These are phyloP conservation scores for Alternaria sp. DNA, from an alignment of 2,329 filamentous ascomycete species.

Conservation along the genomic window DNA sequence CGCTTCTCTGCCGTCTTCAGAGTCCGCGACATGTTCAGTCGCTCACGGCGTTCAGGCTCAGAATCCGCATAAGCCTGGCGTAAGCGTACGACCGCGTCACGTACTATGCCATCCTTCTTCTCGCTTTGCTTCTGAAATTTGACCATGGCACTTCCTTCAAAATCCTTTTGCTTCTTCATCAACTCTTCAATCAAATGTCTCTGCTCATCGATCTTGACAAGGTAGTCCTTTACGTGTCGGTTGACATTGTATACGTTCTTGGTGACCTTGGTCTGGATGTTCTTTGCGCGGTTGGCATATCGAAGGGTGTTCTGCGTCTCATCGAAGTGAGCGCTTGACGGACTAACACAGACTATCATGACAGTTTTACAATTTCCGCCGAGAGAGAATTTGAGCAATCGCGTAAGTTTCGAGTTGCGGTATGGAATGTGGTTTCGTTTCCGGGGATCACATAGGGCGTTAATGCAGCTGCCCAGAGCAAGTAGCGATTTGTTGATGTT, in stretches of 20 bases:
- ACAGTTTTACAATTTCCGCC: conserved; percentile 98
- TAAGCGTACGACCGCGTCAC: conserved; percentile 82
- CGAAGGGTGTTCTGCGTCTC: conserved; percentile 98
- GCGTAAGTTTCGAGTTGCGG: conserved; percentile 95
- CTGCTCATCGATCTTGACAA: conserved; percentile 99
- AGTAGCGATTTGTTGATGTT: conserved; percentile 99
- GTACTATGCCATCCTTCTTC: conserved; percentile 77
- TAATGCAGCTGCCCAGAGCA: conserved; percentile 95
- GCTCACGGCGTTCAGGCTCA: conserved; percentile 77
- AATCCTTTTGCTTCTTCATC: conserved; percentile 89
- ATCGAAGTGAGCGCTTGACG: conserved; percentile 95
- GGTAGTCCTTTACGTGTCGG: conserved; percentile 97
- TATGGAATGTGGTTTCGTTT: conserved; percentile 96
- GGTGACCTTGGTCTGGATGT: conserved; percentile 99
- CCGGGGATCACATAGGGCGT: conserved; percentile 90
- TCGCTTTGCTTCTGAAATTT: conserved; percentile 93
- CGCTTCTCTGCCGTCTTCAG: conserved; percentile 83
- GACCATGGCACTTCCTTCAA: conserved; percentile 78
- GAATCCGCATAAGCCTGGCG: conserved; percentile 86
- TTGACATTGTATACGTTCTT: conserved; percentile 99
- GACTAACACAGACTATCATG: conserved; percentile 99
- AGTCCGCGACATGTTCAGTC: conserved; percentile 80
- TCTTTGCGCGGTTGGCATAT: conserved; percentile 97
- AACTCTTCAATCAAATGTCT: conserved; percentile 97
- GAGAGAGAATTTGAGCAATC: conserved; percentile 93